Conservation (phyloP, 208 protist species). For the Trypanosoma conorhini region DNA sequence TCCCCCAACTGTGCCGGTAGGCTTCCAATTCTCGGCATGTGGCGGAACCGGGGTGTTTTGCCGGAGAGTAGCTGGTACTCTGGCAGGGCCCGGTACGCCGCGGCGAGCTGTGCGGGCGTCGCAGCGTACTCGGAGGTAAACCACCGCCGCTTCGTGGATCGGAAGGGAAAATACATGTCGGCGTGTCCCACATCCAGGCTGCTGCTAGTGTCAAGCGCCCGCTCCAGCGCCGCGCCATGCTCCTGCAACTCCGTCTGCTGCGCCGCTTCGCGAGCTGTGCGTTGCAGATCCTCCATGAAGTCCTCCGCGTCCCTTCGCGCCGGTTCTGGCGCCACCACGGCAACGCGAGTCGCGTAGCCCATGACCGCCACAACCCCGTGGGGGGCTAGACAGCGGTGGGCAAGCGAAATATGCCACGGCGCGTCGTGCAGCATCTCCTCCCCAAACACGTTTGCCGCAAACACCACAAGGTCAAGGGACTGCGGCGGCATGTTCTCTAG, state of each 20-base stretch:
- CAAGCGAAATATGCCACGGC: conserved; percentile 78
- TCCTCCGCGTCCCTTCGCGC: conserved; percentile 43
- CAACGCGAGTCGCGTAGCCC: conserved; percentile 35
- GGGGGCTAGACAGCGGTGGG: conserved; percentile 57
- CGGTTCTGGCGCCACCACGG: conserved; percentile 49
- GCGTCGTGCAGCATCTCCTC: conserved; percentile 76
- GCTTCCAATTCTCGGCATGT: not conserved
- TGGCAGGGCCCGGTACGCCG: conserved; percentile 43
- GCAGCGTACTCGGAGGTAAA: conserved; percentile 71
- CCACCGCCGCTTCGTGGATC: conserved; percentile 58
- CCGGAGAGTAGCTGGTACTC: conserved; percentile 54
- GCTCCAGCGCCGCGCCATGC: conserved; percentile 23
- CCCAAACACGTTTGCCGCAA: conserved; percentile 71
- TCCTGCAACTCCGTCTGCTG: not conserved
- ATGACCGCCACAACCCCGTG: conserved; percentile 80
- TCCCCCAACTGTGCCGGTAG: not conserved
- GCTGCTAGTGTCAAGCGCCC: conserved; percentile 26
- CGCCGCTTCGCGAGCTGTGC: not conserved
- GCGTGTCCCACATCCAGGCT: conserved; percentile 52
- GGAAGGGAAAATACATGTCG: conserved; percentile 84
- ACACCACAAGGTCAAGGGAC: conserved; percentile 78
- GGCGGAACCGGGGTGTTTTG: conserved; percentile 6
- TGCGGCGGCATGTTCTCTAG: conserved; percentile 40
- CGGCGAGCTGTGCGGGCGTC: conserved; percentile 42
- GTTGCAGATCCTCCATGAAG: conserved; percentile 39